Percentiles rank a stretch among this genome's conserved stretches.
Evolutionary conservation across 2,329 filamentous ascomycete genomes (phyloP).

Genomic region (Cercospora sesami): DNA sequence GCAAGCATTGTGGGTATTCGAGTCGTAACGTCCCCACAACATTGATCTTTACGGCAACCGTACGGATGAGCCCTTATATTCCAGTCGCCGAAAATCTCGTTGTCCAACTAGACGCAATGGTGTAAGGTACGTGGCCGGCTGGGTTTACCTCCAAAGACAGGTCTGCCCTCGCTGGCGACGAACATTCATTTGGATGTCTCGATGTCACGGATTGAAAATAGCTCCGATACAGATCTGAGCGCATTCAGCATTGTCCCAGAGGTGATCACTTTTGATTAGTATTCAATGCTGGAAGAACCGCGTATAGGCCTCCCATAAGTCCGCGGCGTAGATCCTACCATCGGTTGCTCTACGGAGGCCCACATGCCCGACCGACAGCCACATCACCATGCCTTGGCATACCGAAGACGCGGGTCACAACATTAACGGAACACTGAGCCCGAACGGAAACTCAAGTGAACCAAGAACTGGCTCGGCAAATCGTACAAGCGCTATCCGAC

Average conservation of each 20-base stretch:
- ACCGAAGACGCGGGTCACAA: neutral
- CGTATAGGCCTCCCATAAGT: neutral
- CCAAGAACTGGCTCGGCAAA: neutral
- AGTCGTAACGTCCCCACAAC: neutral
- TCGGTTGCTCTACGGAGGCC: neutral
- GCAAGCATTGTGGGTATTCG: neutral
- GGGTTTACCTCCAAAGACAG: neutral
- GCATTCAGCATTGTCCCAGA: neutral
- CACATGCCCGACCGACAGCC: neutral
- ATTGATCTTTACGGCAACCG: neutral
- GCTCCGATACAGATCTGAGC: neutral
- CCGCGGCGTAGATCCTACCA: neutral
- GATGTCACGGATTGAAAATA: too few relatives aligned
- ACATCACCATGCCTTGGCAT: neutral
- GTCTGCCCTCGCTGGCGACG: neutral
- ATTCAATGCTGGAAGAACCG: neutral
- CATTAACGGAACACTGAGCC: neutral
- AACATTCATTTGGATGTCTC: neutral
- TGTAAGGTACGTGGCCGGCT: neutral
- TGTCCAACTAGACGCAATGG: neutral
- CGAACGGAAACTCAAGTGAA: neutral
- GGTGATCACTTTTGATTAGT: neutral
- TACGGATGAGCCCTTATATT: neutral
- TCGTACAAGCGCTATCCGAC: neutral
- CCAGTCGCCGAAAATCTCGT: neutral